Base-by-base conservation (phyloP, 768 basidiomycete genomes). In the Serendipita sp. region DNA sequence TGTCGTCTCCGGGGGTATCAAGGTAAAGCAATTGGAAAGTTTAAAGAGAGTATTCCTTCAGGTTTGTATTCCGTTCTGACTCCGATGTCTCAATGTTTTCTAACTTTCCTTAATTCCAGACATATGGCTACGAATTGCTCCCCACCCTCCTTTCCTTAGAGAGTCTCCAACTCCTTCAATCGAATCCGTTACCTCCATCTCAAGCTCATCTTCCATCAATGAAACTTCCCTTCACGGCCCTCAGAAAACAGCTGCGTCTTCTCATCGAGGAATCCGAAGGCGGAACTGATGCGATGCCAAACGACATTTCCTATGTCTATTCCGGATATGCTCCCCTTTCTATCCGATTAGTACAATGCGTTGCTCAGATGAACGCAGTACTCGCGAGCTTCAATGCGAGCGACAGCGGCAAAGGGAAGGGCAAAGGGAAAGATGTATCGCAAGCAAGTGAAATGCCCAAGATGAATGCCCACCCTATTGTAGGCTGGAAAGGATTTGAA, bases 401-500 rank as follows among this genome's bases (percentile, higher is more conserved):
- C 16, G 63, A 71, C 70, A 47, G 77, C 64, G 71, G 71, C 32
- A 75, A 72, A n/a, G 76, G 72, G 24, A 76, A 73, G 65, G 75
- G 75, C 51, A 77, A 75, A 64, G 76, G 74, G 51, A 69, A 69
- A 45, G 66, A 37, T 10, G 35, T 34, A 3, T 35, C n/a, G 18
- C 66, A 65, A 16, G 44, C 34, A 3, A 67, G 8, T n/a, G 56
- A 60, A 46, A 68, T 73, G 30, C 77, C 76, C 63, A 85, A 84
- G 72, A 78, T 88, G 45, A 86, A 85, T 71, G 92, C 93, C 1
- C 93, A 96, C 73, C 88, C 92, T 1, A 88, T 99, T 66, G 83
- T 88, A 7, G 95, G 95, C 2, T 99, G 95, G 94, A 95, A 89
- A 73, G 95, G 93, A 28, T 92, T 99, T 71, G 96, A 98, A 74